Evolutionary conservation across 306 rosid genomes (phyloP), one percentile per base, ranked within the genome.

Genomic region (Cucumis sativus): DNA sequence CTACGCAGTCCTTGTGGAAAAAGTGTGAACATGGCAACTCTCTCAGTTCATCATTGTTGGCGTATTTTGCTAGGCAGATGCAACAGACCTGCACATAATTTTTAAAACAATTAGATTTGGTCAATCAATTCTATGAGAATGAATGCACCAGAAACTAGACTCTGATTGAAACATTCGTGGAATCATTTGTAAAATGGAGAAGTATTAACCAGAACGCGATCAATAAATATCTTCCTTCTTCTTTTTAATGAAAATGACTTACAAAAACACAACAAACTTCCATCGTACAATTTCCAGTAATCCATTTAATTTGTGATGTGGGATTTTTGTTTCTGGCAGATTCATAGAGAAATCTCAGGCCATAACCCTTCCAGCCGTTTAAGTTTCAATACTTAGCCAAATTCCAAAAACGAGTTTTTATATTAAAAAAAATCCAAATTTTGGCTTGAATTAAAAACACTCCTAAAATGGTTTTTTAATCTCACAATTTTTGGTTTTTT

Each of bases 21-120:
- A 94, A 92, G 87, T 94, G 98, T 41, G 93, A 86, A 76, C 98
- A 94, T 45, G 95, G 91, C 89, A 94, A 76, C 82, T 94, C 97
- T 82, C 92, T 86, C 47, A 94, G 86, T 85, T 94, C 98, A 2
- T 94, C 96, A 20, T 94, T 92, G 83, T 94, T 88, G 47, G 88
- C 93, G 52, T 92, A 94, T 82, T 88, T 92, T 17, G 95, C 96
- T 76, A 94, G 81, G 85, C 97, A 94, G 88, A 94, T 92, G 88
- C 97, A 94, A 81, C 98, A 94, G 74, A 84, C 96, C 97, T 94
- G 89, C 84, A 73, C 78, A 83, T 23, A 52, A 82, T 45, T 78
- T 78, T 80, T 41, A 12, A 17, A 54, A 79, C 41, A 35, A 30
- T 70, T 54, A 45, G 81, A 55, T 6, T 61, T 37, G 8, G 16